Percentiles rank a stretch among this genome's conserved stretches.
Evolutionary conservation across 2,329 filamentous ascomycete species (phyloP).

Genomic region (Diplocarpon rosae): DNA sequence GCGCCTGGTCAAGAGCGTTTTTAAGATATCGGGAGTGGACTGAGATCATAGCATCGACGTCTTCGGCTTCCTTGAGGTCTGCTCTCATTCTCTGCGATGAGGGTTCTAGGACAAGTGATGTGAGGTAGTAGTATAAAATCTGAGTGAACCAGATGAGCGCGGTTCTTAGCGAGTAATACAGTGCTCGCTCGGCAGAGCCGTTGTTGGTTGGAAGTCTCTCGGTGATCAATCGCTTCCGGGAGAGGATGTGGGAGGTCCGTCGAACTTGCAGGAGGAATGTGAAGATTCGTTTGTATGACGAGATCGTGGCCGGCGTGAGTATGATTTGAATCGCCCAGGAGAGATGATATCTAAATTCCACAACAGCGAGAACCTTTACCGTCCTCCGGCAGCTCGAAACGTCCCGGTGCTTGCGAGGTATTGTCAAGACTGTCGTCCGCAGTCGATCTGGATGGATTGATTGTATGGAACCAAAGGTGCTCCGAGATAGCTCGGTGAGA

Average conservation of each 20-base stretch:
- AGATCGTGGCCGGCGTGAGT: conserved; percentile 52
- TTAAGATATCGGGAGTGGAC: conserved; percentile 55
- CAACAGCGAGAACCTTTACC: conserved; percentile 48
- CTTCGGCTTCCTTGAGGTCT: conserved; percentile 48
- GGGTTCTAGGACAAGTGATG: conserved; percentile 57
- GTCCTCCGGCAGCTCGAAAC: conserved; percentile 41
- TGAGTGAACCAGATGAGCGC: conserved; percentile 70
- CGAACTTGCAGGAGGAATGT: conserved; percentile 69
- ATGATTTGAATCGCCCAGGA: conserved; percentile 61
- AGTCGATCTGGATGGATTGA: conserved; percentile 51
- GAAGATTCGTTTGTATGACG: conserved; percentile 61
- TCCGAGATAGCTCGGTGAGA: conserved; percentile 66
- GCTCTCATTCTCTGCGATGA: conserved; percentile 44
- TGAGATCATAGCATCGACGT: conserved; percentile 71
- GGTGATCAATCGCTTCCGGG: conserved; percentile 38
- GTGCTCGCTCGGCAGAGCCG: conserved; percentile 33
- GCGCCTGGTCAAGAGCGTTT: conserved; percentile 53
- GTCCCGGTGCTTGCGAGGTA: conserved; percentile 30
- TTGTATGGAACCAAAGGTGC: conserved; percentile 46
- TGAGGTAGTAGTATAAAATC: conserved; percentile 64
- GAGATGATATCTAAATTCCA: conserved; percentile 60
- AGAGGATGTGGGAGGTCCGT: conserved; percentile 57
- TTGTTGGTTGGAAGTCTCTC: conserved; percentile 30
- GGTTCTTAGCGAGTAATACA: conserved; percentile 52
- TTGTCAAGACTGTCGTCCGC: conserved; percentile 41